These are phyloP conservation scores for Sistotremastrum suecicum DNA, from an alignment of 768 basidiomycete species.

Conservation along the genomic window DNA sequence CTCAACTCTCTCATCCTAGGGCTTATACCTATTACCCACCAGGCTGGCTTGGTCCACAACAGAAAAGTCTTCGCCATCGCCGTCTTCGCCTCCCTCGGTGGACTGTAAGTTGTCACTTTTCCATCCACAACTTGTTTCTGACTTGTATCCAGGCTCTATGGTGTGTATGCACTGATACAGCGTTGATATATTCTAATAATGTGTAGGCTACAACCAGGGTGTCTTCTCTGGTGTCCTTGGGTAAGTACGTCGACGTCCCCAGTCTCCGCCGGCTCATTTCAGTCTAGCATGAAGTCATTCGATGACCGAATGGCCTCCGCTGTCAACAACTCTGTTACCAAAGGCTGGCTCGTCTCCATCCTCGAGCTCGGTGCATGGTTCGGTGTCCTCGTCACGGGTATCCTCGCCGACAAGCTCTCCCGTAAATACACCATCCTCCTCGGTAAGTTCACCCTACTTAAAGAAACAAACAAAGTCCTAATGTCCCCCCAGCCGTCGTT, in stretches of 20 bases:
- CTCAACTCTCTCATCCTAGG: slow-evolving; percentile 1
- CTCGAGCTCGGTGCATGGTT: slow-evolving; percentile 67
- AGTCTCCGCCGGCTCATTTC: slow-evolving; percentile 22
- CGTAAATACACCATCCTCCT: slow-evolving; percentile 59
- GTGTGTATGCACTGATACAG: slow-evolving; percentile 19
- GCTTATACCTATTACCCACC: slow-evolving; percentile 1
- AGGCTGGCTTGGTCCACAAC: slow-evolving; percentile 57
- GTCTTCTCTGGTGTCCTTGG: slow-evolving; percentile 65
- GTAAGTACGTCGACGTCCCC: slow-evolving; percentile 20
- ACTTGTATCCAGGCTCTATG: slow-evolving; percentile 37
- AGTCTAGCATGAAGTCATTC: slow-evolving; percentile 14
- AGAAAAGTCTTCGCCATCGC: slow-evolving; percentile 50
- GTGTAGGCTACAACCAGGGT: slow-evolving; percentile 55
- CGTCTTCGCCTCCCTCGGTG: slow-evolving; percentile 68
- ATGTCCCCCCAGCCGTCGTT: slow-evolving; percentile 30
- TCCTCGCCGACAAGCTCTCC: slow-evolving; percentile 57
- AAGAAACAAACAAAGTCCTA: neutral
- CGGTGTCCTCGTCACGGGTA: slow-evolving; percentile 60
- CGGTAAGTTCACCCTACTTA: slow-evolving; percentile 21
- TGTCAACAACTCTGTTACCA: slow-evolving; percentile 33
- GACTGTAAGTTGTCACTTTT: slow-evolving; percentile 35
- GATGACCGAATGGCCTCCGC: slow-evolving; percentile 36
- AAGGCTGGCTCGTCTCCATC: slow-evolving; percentile 65
- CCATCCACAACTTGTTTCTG: slow-evolving; percentile 1
- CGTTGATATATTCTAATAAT: slow-evolving; percentile 1